Base-by-base conservation (phyloP, 768 basidiomycete genomes). In the Leccinum ochraceum region DNA sequence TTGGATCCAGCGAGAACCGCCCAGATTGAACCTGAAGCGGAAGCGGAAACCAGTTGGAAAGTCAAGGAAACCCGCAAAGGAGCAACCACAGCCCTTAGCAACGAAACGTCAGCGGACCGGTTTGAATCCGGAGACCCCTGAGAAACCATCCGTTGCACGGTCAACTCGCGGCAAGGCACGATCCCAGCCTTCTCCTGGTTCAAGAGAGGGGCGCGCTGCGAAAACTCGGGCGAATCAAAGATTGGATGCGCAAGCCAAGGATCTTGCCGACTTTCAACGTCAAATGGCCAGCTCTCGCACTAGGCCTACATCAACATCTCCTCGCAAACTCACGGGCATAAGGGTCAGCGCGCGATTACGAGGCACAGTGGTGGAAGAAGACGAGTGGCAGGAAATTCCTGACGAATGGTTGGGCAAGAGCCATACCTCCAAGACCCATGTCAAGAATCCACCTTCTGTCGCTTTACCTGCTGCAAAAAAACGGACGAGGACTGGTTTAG, bases 1-100 rank as follows among this genome's bases (percentile, higher is more conserved):
- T 24, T 95, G 93, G 93, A 84, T 93, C 48, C 92, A 94, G 69
- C 88, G 90, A n/a, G 76, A 79, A 32, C 81, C 78, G 11, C 87
- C 84, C 2, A 84, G 79, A 67, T 77, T 78, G 52, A 70, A 62
- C 14, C 63, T 75, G 39, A 82, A 84, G 58, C 72, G 77, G 55
- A 79, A 78, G 49, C 76, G 82, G 57, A 77, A 78, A 58, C 67
- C 75, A 30, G 65, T 71, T 54, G 63, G 55, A 34, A 67, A 56
- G 42, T 30, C 56, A 20, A 68, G 59, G 48, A 53, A 60, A 28
- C 46, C 46, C 6, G 66, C 62, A 37, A 76, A 73, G 60, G 51
- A 64, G 24, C 61, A 60, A 3, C 32, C 28, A 3, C 68, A 66
- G 16, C 57, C 72, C 9, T 53, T 57, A 3, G 50, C 64, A 28